phyloP scores from a whole-genome alignment of 2,329 filamentous ascomycete species.

The Neofusicoccum sp. region DNA sequence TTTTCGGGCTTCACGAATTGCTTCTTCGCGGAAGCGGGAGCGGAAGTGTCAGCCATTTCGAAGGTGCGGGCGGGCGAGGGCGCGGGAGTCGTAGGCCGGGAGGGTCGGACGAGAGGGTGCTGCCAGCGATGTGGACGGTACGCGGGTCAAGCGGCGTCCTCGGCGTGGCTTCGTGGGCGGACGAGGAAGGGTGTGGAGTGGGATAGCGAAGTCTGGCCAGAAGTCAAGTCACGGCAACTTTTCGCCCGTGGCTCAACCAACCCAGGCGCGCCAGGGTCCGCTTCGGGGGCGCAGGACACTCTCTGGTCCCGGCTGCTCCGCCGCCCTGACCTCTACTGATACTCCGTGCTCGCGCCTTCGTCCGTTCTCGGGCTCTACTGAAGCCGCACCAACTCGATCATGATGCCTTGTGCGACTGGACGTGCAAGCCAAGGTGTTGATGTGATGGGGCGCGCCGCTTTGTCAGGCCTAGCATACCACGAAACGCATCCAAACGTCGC shows the following conservation, averaged over 20 bases:
- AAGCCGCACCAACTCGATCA: background rate
- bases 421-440: background rate
- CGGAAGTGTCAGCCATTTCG: slow-evolving; percentile 28
- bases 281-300: background rate
- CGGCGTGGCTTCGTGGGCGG: background rate
- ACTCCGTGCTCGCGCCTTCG: background rate
- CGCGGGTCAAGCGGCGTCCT: background rate
- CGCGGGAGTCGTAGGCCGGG: background rate
- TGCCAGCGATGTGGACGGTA: background rate
- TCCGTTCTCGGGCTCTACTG: background rate
- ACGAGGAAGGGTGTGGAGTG: slow-evolving; percentile 1
- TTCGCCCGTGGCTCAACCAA: slow-evolving; percentile 14
- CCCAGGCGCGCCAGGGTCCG: slow-evolving; percentile 11
- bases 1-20: slow-evolving; percentile 65
- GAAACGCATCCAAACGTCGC: background rate
- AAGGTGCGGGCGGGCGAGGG: background rate
- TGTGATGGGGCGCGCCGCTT: background rate
- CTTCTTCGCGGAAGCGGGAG: slow-evolving; percentile 10
- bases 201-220: slow-evolving; percentile 11
- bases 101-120: background rate
- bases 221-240: slow-evolving; percentile 16
- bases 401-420: background rate
- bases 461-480: background rate
- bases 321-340: background rate
- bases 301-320: background rate